Percentiles rank a stretch among this genome's conserved stretches.
These are phyloP conservation scores for Lactifluus hygrophoroides DNA, from an alignment of 768 basidiomycete species.

Conservation along the genomic window DNA sequence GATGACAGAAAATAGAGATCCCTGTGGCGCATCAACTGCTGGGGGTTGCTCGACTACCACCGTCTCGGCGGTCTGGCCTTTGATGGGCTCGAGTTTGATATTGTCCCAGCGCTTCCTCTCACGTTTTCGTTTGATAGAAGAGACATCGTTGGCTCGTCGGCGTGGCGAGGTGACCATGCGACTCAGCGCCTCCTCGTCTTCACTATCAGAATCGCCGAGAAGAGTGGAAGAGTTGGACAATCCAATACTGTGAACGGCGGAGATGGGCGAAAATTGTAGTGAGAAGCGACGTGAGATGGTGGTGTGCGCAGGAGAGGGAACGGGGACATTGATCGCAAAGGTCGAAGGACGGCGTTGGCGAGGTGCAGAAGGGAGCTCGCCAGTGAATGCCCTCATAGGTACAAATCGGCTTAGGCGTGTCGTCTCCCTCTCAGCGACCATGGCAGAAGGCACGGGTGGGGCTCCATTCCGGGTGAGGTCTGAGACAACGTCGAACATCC, in stretches of 20 bases:
- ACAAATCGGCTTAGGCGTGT: conserved; percentile 31
- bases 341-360: conserved; percentile 32
- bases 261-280: conserved; percentile 58
- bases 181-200: conserved; percentile 34
- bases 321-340: conserved; percentile 31
- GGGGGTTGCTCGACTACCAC: conserved; percentile 17
- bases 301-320: conserved; percentile 31
- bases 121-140: conserved; percentile 26
- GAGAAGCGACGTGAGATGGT: conserved; percentile 37
- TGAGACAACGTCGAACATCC: conserved; percentile 78
- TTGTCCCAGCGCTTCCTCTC: conserved; percentile 30
- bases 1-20: conserved; percentile 41
- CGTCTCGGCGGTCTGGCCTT: conserved; percentile 23
- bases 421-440: conserved; percentile 23
- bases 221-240: conserved; percentile 25
- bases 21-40: conserved; percentile 19
- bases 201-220: conserved; percentile 34
- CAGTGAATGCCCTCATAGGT: conserved; percentile 28
- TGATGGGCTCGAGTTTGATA: conserved; percentile 19
- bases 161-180: conserved; percentile 20
- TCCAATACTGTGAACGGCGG: conserved; percentile 19
- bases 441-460: conserved; percentile 22
- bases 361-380: conserved; percentile 8
- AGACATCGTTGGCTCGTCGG: conserved; percentile 1
- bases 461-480: conserved; percentile 42